Conservation (phyloP, 805 yeast genomes). For the Lipomyces mesembrius region DNA sequence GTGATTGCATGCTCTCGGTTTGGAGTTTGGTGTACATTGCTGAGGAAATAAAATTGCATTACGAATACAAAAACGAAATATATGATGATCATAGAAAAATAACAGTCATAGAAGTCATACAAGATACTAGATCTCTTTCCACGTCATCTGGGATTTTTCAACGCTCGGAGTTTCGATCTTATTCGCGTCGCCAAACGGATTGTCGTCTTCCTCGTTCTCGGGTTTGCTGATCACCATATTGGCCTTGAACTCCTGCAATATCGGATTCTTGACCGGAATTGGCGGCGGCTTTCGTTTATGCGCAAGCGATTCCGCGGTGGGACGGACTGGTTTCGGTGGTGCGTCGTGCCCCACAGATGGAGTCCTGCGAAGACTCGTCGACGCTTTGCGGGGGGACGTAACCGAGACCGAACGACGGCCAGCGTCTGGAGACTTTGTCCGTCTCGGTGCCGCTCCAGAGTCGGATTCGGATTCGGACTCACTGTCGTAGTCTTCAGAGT, state of each 20-base stretch:
- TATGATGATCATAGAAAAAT: no score
- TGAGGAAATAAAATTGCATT: background rate
- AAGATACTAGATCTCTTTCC: conserved; percentile 23
- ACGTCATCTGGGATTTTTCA: conserved; percentile 25
- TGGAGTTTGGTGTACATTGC: background rate
- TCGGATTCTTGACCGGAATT: conserved; percentile 37
- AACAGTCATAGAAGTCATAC: background rate
- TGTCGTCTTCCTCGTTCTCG: conserved; percentile 41
- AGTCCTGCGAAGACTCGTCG: conserved; percentile 5
- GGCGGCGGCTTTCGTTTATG: conserved; percentile 39
- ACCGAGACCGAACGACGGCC: conserved; percentile 14
- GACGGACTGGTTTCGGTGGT: conserved; percentile 12
- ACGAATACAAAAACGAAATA: background rate
- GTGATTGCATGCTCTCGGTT: conserved; percentile 4
- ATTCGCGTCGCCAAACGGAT: conserved; percentile 60
- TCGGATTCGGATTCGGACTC: conserved; percentile 45
- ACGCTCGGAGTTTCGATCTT: conserved; percentile 38
- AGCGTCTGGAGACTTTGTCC: background rate
- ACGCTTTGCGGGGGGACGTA: conserved; percentile 3
- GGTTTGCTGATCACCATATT: conserved; percentile 33
- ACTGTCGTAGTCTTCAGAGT: conserved; percentile 52
- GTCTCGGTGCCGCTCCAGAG: conserved; percentile 9
- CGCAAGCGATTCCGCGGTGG: conserved; percentile 34
- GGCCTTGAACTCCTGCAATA: conserved; percentile 28
- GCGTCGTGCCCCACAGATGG: conserved; percentile 18